Percentiles rank a stretch among this genome's conserved stretches.
phyloP scores from a whole-genome alignment of 2,329 filamentous ascomycete genomes.

The Rasamsonia emersonii region DNA sequence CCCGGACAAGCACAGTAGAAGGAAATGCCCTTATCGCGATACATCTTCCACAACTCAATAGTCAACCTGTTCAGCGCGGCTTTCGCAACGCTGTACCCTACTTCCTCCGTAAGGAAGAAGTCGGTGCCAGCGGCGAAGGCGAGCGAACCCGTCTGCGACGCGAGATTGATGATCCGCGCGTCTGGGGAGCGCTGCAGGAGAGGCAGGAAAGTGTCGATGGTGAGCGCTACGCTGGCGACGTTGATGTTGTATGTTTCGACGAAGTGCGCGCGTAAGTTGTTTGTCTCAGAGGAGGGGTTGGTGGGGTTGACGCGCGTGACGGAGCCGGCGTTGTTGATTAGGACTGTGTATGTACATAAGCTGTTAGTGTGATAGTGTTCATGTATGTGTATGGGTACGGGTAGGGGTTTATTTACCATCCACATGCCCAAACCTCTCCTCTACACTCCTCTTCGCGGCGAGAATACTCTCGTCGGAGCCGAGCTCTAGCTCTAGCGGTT shows the following conservation, averaged over 20 bases:
- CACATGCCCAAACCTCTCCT: not conserved
- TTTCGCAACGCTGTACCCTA: constrained; percentile 7
- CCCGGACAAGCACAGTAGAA: constrained; percentile 5
- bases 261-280: not conserved
- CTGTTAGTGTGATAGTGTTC: no score
- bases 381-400: no score
- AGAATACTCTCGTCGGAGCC: constrained; percentile 4
- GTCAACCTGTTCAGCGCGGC: constrained; percentile 8
- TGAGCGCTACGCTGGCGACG: constrained; percentile 34
- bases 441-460: not conserved
- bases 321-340: constrained; percentile 15
- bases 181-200: constrained; percentile 14
- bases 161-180: constrained; percentile 23
- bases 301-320: not conserved
- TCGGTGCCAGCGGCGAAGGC: not conserved
- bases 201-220: constrained; percentile 20
- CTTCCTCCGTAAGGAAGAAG: not conserved
- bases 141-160: constrained; percentile 19
- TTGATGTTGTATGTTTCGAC: constrained; percentile 24
- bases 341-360: constrained; percentile 6
- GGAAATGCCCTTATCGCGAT: not conserved
- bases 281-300: no score
- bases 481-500: constrained; percentile 3
- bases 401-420: constrained; percentile 1
- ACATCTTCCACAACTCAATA: constrained; percentile 2